Evolutionary conservation across 768 basidiomycete species (phyloP), one percentile per base, ranked within the genome.

Genomic region (Boletus sensibilis): DNA sequence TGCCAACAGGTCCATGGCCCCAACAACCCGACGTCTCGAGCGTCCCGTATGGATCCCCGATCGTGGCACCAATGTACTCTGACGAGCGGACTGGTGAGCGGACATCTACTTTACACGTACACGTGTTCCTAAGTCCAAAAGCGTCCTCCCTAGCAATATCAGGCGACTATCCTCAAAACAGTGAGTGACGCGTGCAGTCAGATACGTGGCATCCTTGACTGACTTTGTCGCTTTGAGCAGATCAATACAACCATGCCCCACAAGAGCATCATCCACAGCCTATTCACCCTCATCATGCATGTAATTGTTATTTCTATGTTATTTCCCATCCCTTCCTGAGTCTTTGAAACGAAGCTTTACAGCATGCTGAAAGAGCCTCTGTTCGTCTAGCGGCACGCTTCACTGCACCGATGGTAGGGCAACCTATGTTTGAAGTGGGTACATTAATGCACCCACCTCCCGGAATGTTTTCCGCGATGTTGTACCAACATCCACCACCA

Each of bases 381-480:
- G 68, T 85, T 68, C 84, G 84, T 61, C 61, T 86, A 63, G 80
- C 78, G 43, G 82, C 83, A 34, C 82, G 84, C 43, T 79, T 71
- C 44, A 72, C 75, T 29, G 64, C 68, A 16, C 67, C 71, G 48
- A 70, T 75, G 13, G 43, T 63, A 23, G 63, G 61, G 38, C 59
- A 72, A 60, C 62, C 70, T 43, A 53, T 70, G 56, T 71, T 71
- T 46, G 76, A 74, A 64, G 64, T 68, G 41, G 68, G 72, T 56
- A 59, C 73, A 38, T 61, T 69, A 27, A 71, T 72, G 66, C 69
- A 69, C 49, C 60, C 65, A 31, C 48, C 75, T 52, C 60, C 70
- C 33, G 50, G 33, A 34, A 57, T 64, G 57, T 60, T 68, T 60
- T 43, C 71, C 50, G 61, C 71, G 49, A 62, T 70, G 64, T 33